Base-by-base conservation (phyloP, 352 stramenopile genomes). In the Lagenidium giganteum region DNA sequence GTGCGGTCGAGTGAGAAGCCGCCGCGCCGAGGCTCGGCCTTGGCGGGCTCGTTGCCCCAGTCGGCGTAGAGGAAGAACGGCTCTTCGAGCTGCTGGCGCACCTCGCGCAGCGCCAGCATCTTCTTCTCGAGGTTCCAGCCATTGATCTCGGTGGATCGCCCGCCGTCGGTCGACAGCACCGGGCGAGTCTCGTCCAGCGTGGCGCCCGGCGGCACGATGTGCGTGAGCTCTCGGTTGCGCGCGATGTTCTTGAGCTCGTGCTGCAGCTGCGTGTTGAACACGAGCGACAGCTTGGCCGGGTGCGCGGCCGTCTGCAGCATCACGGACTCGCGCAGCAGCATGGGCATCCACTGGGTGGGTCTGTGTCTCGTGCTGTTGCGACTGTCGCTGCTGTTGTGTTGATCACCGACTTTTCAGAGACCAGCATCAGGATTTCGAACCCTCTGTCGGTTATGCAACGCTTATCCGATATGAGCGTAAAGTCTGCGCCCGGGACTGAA, bases 51-150 rank as follows among this genome's bases (percentile, higher is more conserved):
- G 7, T 54, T 67, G 41, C 64, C 74, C 31, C 77, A 87, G 50
- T 90, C 81, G 30, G 68, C 48, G 43, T 91, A 93, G 37, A 87
- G 75, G 54, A 93, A 93, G 57, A 67, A 83, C 2, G 81, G 74
- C 2, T 62, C 57, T 11, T 83, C 70, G n/a, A 93, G 57, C 42
- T 87, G 59, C 17, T 73, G 61, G 18, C 79, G 71, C 18, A 76
- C 35, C 33, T 93, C 81, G 3, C 57, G 57, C 6, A 93, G 56
- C 28, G 68, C 42, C 39, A 74, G 37, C 55, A 89, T 76, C 51
- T 93, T 90, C 53, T 83, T 83, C 55, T 93, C 81, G 23, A 89
- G 55, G 29, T 80, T 80, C 81, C 81, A 93, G 7, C 74, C 79
- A 28, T 78, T 78, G 12, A 83, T 32, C 21, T 88, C 74, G 6